Evolutionary conservation across 139 green algal genomes (phyloP).

Genomic region (Marvania coccoides): DNA sequence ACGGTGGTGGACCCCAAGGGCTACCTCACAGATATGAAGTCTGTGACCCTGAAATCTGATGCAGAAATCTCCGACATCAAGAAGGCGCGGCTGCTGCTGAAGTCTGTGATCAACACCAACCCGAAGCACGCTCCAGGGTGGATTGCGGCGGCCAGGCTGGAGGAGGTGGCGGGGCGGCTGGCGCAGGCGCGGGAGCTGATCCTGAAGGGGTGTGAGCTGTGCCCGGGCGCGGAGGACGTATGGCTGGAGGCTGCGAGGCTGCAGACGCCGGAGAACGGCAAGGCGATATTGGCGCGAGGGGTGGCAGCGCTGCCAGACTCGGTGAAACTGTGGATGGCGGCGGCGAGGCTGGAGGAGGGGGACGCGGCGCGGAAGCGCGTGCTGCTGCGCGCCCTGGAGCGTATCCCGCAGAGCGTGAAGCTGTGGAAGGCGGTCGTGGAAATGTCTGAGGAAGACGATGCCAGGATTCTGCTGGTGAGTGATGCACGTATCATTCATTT

Average conservation of each 20-base stretch:
- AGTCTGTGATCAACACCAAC: conserved; percentile 94
- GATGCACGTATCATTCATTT: not conserved
- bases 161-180: conserved; percentile 70
- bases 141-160: conserved; percentile 88
- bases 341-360: conserved; percentile 64
- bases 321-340: conserved; percentile 90
- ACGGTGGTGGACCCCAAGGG: conserved; percentile 97
- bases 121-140: conserved; percentile 92
- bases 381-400: conserved; percentile 85
- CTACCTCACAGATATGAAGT: conserved; percentile 94
- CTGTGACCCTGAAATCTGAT: conserved; percentile 61
- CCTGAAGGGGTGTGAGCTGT: conserved; percentile 86
- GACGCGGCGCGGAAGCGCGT: conserved; percentile 77
- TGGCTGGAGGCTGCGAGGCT: conserved; percentile 94
- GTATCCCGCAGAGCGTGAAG: conserved; percentile 75
- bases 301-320: conserved; percentile 69
- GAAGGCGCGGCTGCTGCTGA: conserved; percentile 92
- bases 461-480: conserved; percentile 42
- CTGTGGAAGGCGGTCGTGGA: conserved; percentile 97
- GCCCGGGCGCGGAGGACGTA: conserved; percentile 91
- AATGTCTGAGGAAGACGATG: conserved; percentile 86
- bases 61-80: conserved; percentile 98
- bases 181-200: conserved; percentile 42
- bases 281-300: conserved; percentile 81
- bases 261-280: conserved; percentile 64